These are phyloP conservation scores for Polymyxa betae DNA, from an alignment of 208 protist species.

Conservation along the genomic window DNA sequence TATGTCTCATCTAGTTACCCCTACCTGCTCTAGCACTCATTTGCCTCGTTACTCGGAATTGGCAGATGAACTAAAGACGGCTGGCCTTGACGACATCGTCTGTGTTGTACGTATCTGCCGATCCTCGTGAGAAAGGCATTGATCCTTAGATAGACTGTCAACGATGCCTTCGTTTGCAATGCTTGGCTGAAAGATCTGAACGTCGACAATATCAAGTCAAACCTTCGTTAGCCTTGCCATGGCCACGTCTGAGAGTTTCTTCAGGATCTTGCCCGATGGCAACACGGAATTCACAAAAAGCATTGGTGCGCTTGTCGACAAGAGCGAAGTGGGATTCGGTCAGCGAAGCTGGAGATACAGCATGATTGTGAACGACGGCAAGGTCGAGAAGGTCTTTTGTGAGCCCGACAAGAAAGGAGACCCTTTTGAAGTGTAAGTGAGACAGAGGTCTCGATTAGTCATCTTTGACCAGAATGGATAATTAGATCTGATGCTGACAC, in stretches of 20 bases:
- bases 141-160: slow-evolving; percentile 6
- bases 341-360: slow-evolving; percentile 57
- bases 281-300: slow-evolving; percentile 32
- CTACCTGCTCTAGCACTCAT: slow-evolving; percentile 54
- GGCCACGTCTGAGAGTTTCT: not conserved
- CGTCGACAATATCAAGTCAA: not conserved
- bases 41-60: slow-evolving; percentile 48
- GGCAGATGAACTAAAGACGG: slow-evolving; percentile 32
- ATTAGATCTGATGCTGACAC: slow-evolving; percentile 55
- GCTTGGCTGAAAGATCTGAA: slow-evolving; percentile 37
- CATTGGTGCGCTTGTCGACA: slow-evolving; percentile 38
- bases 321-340: slow-evolving; percentile 53
- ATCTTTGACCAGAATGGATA: not conserved
- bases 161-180: slow-evolving; percentile 57
- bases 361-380: slow-evolving; percentile 58
- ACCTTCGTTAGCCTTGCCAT: too few species aligned
- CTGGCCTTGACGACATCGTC: slow-evolving; percentile 39
- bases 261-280: slow-evolving; percentile 60
- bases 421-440: slow-evolving; percentile 56
- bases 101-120: slow-evolving; percentile 3
- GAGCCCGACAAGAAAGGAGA: slow-evolving; percentile 48
- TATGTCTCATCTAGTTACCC: slow-evolving; percentile 34
- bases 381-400: slow-evolving; percentile 54
- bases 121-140: not conserved
- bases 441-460: not conserved